Conservation (phyloP, 805 yeast species). For the Kregervanrija fluxuum region DNA sequence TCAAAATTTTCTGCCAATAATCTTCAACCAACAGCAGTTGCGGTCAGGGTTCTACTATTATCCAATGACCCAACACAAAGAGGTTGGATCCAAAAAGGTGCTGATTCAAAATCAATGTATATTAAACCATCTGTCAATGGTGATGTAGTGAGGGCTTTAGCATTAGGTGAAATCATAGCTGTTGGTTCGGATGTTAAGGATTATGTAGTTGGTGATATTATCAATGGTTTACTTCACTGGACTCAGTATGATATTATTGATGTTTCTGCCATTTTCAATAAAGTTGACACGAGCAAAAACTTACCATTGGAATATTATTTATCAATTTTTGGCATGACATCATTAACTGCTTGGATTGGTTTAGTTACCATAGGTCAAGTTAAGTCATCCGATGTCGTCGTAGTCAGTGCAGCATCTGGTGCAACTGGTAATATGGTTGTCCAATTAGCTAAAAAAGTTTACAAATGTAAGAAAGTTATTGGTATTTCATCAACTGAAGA, state of each 20-base stretch:
- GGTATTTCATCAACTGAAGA: slow-evolving; percentile 57
- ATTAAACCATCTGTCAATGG: slow-evolving; percentile 34
- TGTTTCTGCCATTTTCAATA: slow-evolving; percentile 22
- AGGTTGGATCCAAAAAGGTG: slow-evolving; percentile 41
- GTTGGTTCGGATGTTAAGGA: slow-evolving; percentile 32
- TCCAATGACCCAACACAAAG: slow-evolving; percentile 62
- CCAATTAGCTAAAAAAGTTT: slow-evolving; percentile 47
- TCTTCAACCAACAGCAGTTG: slow-evolving; percentile 21
- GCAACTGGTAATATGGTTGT: slow-evolving; percentile 62
- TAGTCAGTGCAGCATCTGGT: slow-evolving; percentile 64
- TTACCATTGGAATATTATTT: slow-evolving; percentile 38
- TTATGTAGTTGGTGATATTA: slow-evolving; percentile 37
- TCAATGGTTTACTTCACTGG: slow-evolving; percentile 39
- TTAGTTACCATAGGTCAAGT: slow-evolving; percentile 43
- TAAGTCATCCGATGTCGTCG: slow-evolving; percentile 36
- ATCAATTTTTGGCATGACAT: slow-evolving; percentile 48
- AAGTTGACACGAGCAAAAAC: slow-evolving; percentile 22
- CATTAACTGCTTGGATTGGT: slow-evolving; percentile 56
- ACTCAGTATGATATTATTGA: slow-evolving; percentile 35
- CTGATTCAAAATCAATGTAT: slow-evolving; percentile 27
- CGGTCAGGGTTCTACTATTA: slow-evolving; percentile 38
- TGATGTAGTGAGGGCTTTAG: slow-evolving; percentile 38
- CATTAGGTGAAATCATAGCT: slow-evolving; percentile 42
- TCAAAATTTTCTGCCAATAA: slow-evolving; percentile 2
- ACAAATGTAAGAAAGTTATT: slow-evolving; percentile 48